Base-by-base conservation (phyloP, 2,329 filamentous ascomycete species). In the Diaporthe helianthi region DNA sequence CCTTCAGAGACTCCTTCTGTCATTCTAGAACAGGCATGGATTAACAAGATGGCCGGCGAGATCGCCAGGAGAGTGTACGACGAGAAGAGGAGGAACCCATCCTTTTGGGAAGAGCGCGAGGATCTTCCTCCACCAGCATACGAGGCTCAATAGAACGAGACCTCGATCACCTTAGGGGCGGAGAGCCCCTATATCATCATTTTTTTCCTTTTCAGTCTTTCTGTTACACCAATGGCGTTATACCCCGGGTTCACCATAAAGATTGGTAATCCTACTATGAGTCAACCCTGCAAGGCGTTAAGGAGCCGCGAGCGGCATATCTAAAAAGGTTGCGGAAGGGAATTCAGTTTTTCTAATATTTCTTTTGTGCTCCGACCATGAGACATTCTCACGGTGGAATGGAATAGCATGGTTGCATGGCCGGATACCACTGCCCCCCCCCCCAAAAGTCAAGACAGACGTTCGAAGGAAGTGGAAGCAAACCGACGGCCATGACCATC, bases 11-110 rank as follows among this genome's bases (percentile, higher is more conserved):
- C 82, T 6, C 84, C 85, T 15, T 86, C 86, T 0, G 84, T 86
- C 33, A 92, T 93, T 60, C 83, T 93, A 31, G 92, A 94, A 77
- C 91, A 93, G 78, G 93, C 92, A 3, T 96, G 93, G 92, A 92
- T 96, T 81, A 89, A 91, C 83, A 96, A 97, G 83, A 96, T 99
- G 88, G 94, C 95, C 6, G 91, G 90, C 72, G 96, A 98, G 79
- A 95, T 98, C 75, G 93, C 94, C 44, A 85, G 90, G 63, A 91
- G 93, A 68, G 93, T 97, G 73, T 93, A 95, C 73, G 93, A 97
- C 74, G 93, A 97, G 81, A 96, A 97, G 80, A 83, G 85, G 66
- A 82, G 84, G 44, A 83, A 86, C 65, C 81, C 83, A 31, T 79
- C 79, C 6, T 82, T 85, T 64, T 87, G 85, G 85, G 82, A 85